A percentile compares a stretch with the other conserved stretches of the same genome.
phyloP scores from a whole-genome alignment of 352 stramenopile genomes.

The Phytophthora citrophthora region DNA sequence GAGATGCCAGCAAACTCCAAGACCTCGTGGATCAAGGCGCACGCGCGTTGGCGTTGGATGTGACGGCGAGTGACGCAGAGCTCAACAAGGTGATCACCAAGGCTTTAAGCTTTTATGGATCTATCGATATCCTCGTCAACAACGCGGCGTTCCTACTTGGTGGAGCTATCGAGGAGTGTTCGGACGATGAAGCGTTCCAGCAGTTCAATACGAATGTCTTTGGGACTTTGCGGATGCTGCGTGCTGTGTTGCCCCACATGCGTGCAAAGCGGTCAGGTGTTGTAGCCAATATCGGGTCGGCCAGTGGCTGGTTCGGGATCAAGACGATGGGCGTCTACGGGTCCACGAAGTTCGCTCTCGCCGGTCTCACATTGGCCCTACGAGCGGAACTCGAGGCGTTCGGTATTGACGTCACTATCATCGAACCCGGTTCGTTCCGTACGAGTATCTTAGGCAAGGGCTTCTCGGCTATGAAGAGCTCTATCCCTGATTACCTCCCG shows the following conservation, averaged over 20 bases:
- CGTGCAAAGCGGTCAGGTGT: constrained; percentile 45
- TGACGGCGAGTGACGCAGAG: constrained; percentile 45
- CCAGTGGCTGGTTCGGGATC: constrained; percentile 32
- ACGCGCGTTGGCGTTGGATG: constrained; percentile 40
- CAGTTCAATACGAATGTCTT: constrained; percentile 59
- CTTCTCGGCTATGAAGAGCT: constrained; percentile 34
- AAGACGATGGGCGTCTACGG: constrained; percentile 46
- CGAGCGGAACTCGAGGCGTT: constrained; percentile 40
- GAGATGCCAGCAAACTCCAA: constrained; percentile 41
- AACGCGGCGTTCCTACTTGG: constrained; percentile 54
- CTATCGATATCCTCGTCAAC: constrained; percentile 63
- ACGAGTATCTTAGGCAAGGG: constrained; percentile 47
- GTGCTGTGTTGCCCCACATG: constrained; percentile 54
- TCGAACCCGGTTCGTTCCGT: constrained; percentile 55
- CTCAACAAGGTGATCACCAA: constrained; percentile 36
- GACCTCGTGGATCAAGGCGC: constrained; percentile 42
- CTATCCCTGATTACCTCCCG: constrained; percentile 40
- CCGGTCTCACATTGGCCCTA: constrained; percentile 41
- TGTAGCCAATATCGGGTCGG: constrained; percentile 52
- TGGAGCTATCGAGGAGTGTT: constrained; percentile 55
- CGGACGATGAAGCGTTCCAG: constrained; percentile 37
- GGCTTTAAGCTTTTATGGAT: constrained; percentile 44
- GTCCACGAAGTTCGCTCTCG: constrained; percentile 49
- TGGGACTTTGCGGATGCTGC: constrained; percentile 37
- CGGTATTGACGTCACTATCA: constrained; percentile 51